Conservation (phyloP, 2,329 filamentous ascomycete species). For the Monosporascus sp. region DNA sequence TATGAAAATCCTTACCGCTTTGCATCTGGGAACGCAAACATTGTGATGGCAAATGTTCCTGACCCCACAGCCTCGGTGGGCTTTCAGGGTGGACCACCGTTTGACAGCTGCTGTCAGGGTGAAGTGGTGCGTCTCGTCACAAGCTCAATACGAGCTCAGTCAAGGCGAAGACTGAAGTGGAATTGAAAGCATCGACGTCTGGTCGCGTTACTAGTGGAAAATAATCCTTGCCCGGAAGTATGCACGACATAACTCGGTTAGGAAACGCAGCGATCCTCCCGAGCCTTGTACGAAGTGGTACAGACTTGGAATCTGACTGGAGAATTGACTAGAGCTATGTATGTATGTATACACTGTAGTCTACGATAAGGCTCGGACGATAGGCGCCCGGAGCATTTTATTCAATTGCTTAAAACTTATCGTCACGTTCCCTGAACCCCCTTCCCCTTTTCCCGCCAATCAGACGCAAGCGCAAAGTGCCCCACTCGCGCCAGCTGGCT, state of each 20-base stretch:
- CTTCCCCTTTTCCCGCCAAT: too few species aligned
- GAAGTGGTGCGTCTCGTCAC: background rate
- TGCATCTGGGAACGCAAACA: slow-evolving; percentile 48
- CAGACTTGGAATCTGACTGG: too few species aligned
- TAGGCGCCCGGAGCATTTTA: too few species aligned
- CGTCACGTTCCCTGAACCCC: too few species aligned
- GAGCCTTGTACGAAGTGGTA: too few species aligned
- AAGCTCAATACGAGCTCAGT: too few species aligned
- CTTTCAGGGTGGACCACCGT: background rate
- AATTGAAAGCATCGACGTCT: background rate
- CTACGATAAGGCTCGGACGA: too few species aligned
- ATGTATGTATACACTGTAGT: too few species aligned
- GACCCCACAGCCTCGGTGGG: background rate
- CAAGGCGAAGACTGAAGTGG: background rate
- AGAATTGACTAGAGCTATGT: too few species aligned
- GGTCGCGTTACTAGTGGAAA: background rate
- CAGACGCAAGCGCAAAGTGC: too few species aligned
- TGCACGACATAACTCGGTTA: background rate
- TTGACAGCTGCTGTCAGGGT: background rate
- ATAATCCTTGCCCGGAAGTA: background rate
- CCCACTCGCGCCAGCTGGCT: too few species aligned
- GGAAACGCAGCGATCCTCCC: background rate
- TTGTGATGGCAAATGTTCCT: slow-evolving; percentile 13
- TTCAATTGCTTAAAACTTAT: too few species aligned
- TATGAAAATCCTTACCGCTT: slow-evolving; percentile 37